Percentiles rank a stretch among this genome's conserved stretches.
These are phyloP conservation scores for Pinus albicaulis DNA, from an alignment of 75 land plant species.

Conservation along the genomic window DNA sequence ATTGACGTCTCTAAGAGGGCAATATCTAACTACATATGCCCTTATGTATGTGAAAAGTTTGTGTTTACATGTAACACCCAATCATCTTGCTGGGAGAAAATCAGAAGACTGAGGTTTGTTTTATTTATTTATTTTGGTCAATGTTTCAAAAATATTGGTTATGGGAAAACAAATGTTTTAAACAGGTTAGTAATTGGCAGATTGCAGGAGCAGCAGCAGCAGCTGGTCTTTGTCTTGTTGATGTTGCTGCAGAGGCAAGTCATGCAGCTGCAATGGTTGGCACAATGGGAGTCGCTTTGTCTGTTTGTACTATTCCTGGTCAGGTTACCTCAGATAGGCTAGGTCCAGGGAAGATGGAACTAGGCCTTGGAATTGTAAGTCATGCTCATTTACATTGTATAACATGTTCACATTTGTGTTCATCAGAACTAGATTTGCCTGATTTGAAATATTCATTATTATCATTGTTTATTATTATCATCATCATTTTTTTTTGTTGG, in stretches of 20 bases:
- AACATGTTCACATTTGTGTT: too few species aligned
- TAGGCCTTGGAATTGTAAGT: slow-evolving; percentile 49
- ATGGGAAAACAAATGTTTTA: too few species aligned
- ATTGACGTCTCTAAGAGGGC: too few species aligned
- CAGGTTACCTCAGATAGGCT: slow-evolving; percentile 36
- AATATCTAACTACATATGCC: too few species aligned
- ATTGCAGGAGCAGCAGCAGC: slow-evolving; percentile 47
- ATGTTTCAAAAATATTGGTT: too few species aligned
- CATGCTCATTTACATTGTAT: neutral
- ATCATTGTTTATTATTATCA: neutral
- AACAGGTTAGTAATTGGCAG: too few species aligned
- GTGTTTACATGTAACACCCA: too few species aligned
- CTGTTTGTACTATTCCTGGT: slow-evolving; percentile 43
- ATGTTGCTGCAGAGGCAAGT: slow-evolving; percentile 38
- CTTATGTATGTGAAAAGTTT: too few species aligned
- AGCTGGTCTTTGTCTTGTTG: slow-evolving; percentile 24
- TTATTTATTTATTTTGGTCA: too few species aligned
- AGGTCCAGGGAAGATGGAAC: slow-evolving; percentile 47
- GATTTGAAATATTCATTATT: neutral
- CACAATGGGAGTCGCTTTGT: slow-evolving; percentile 45
- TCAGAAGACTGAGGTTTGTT: too few species aligned
- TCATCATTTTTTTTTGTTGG: too few species aligned
- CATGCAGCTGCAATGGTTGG: slow-evolving; percentile 33
- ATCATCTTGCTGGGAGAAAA: too few species aligned
- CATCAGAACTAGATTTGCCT: neutral